Evolutionary conservation across 306 rosid species (phyloP).

Genomic region (Biancaea sappan): DNA sequence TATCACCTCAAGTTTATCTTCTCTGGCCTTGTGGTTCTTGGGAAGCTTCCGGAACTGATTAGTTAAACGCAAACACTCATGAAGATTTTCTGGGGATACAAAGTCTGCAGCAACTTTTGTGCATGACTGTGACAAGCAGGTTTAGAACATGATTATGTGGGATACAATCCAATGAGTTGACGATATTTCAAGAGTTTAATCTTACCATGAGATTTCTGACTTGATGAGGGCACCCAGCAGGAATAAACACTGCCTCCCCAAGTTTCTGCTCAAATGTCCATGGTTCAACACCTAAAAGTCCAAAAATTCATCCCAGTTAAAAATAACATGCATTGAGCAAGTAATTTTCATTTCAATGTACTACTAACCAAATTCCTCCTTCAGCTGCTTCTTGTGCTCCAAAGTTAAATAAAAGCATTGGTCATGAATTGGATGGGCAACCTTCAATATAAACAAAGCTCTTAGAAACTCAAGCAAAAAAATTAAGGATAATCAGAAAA

Average conservation of each 20-base stretch:
- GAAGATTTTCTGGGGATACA: conserved; percentile 77
- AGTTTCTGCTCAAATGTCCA: conserved; percentile 81
- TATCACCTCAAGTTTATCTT: conserved; percentile 86
- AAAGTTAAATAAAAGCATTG: conserved; percentile 70
- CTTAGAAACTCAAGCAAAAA: conserved; percentile 14
- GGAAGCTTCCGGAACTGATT: conserved; percentile 77
- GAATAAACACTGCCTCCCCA: conserved; percentile 88
- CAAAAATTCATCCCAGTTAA: conserved; percentile 12
- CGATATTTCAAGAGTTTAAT: conserved; percentile 3
- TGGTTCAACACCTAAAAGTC: conserved; percentile 62
- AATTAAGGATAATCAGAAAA: conserved; percentile 20
- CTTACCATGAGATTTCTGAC: conserved; percentile 83
- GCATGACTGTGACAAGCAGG: conserved; percentile 61
- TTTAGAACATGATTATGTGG: conserved; percentile 22
- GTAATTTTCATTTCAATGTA: neutral
- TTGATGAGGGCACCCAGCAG: conserved; percentile 96
- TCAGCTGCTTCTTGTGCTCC: conserved; percentile 74
- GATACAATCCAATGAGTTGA: conserved; percentile 4
- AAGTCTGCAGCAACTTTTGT: conserved; percentile 86
- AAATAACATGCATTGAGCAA: conserved; percentile 6
- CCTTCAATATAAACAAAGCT: conserved; percentile 44
- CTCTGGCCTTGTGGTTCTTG: conserved; percentile 71
- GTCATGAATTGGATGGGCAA: conserved; percentile 82
- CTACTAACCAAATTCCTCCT: conserved; percentile 74
- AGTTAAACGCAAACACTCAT: conserved; percentile 75